Conservation (phyloP, 257 asterid species). For the Capsicum rhomboideum region DNA sequence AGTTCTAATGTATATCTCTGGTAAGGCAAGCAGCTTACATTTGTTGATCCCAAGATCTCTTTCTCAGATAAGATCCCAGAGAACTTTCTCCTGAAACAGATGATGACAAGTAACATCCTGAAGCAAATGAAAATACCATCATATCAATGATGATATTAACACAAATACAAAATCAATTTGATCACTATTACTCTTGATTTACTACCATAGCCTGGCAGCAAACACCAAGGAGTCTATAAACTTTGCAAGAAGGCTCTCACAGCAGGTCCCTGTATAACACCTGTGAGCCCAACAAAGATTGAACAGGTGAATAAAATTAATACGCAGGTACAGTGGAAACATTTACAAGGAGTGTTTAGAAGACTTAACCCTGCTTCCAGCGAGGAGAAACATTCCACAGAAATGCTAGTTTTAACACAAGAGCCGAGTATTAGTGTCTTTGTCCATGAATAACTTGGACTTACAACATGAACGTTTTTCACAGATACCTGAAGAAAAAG, state of each 20-base stretch:
- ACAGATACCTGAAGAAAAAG: slow-evolving; percentile 50
- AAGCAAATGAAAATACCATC: slow-evolving; percentile 18
- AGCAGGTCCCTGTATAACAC: slow-evolving; percentile 40
- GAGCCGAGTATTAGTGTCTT: slow-evolving; percentile 73
- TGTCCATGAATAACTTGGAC: slow-evolving; percentile 72
- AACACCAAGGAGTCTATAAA: slow-evolving; percentile 55
- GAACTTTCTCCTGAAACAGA: slow-evolving; percentile 59
- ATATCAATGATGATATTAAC: neutral
- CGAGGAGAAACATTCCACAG: slow-evolving; percentile 75
- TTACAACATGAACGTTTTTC: slow-evolving; percentile 68
- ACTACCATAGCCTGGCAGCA: slow-evolving; percentile 79
- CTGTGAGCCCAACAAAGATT: slow-evolving; percentile 29
- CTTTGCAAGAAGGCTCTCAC: slow-evolving; percentile 53
- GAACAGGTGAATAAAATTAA: slow-evolving; percentile 8
- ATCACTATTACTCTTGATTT: neutral
- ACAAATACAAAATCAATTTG: neutral
- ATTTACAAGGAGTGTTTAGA: slow-evolving; percentile 3
- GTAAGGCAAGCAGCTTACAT: slow-evolving; percentile 40
- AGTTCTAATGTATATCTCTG: neutral
- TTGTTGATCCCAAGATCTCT: slow-evolving; percentile 74
- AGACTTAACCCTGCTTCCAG: slow-evolving; percentile 56
- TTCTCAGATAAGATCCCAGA: slow-evolving; percentile 51
- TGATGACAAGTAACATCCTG: slow-evolving; percentile 71
- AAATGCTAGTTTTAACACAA: slow-evolving; percentile 61
- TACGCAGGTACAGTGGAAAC: neutral